Base-by-base conservation (phyloP, 768 basidiomycete species). In the Mycena galericulata region DNA sequence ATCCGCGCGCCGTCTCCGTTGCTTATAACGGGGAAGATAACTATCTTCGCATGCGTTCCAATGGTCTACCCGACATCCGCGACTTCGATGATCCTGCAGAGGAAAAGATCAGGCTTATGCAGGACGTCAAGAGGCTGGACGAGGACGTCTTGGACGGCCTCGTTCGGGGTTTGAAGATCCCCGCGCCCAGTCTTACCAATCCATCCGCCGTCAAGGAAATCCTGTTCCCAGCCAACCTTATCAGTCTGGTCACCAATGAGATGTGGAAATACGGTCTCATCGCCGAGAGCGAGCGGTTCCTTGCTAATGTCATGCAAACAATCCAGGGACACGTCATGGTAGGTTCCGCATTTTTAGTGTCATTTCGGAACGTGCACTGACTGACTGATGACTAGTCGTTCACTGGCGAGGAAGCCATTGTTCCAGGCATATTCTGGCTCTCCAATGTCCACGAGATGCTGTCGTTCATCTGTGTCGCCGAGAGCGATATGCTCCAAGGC, bases 201-300 rank as follows among this genome's bases (percentile, higher is more conserved):
- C 94, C 96, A 1, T 94, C 96, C n/a, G 90, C 92, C 22, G 91
- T 95, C 69, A 98, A 98, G 81, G 98, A 99, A 79, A 96, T 99
- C 60, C 86, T 99, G 45, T 99, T 99, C 91, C 98, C 98, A 14
- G 97, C 98, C 27, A 98, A 99, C 79, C 88, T 99, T 67, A 99
- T 99, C 80, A 95, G 94, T 77, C 83, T 99, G 51, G 92, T 98
- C 72, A 97, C 96, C n/a, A 99, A 99, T 79, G 98, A 99, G 81
- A 99, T 99, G 98, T 99, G 98, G 98, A 98, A 98, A 81, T 96
- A 97, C 75, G 96, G 97, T 54, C 89, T 99, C 72, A 98, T 99
- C 72, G 87, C 90, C 18, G 98, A 99, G 80, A 97, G 96, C 82
- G 98, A 99, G 80, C 87, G 97, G 53, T 99, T 99, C 88, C 84